Evolutionary conservation across 75 land plant species (phyloP).

Genomic region (Ceratopteris richardii): DNA sequence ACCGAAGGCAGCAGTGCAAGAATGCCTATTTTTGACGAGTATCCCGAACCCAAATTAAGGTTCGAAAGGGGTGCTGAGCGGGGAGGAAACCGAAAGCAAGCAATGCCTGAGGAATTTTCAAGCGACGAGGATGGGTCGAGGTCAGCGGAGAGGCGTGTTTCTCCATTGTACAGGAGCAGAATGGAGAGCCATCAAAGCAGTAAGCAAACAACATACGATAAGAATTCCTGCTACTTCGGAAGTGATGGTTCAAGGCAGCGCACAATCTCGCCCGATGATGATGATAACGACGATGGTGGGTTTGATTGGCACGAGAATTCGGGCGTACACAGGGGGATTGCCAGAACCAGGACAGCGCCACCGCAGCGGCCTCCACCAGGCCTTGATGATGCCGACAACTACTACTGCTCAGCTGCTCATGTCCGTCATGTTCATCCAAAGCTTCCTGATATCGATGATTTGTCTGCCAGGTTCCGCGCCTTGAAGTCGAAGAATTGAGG

Average conservation of each 20-base stretch:
- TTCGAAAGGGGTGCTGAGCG: no score
- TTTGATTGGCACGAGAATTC: background rate
- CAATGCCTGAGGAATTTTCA: background rate
- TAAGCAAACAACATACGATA: background rate
- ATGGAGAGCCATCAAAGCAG: background rate
- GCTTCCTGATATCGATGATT: constrained; percentile 66
- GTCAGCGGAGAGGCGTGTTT: no score
- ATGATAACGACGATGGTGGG: no score
- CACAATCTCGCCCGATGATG: no score
- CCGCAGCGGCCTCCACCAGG: constrained; percentile 2
- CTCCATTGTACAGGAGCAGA: no score
- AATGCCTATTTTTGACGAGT: constrained; percentile 2
- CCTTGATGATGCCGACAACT: background rate
- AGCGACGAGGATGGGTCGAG: background rate
- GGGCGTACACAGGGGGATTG: background rate
- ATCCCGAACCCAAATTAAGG: background rate
- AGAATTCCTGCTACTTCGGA: no score
- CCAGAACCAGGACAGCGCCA: background rate
- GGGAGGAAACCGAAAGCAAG: background rate
- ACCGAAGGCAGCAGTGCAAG: background rate
- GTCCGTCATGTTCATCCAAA: constrained; percentile 60
- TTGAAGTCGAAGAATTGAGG: constrained; percentile 32
- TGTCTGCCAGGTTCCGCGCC: constrained; percentile 75
- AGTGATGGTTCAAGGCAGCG: no score
- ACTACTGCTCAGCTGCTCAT: background rate